Percentiles rank a stretch among this genome's conserved stretches.
Conservation (phyloP, 225 moss, liverwort and hornwort species). For the Straminergon stramineum region DNA sequence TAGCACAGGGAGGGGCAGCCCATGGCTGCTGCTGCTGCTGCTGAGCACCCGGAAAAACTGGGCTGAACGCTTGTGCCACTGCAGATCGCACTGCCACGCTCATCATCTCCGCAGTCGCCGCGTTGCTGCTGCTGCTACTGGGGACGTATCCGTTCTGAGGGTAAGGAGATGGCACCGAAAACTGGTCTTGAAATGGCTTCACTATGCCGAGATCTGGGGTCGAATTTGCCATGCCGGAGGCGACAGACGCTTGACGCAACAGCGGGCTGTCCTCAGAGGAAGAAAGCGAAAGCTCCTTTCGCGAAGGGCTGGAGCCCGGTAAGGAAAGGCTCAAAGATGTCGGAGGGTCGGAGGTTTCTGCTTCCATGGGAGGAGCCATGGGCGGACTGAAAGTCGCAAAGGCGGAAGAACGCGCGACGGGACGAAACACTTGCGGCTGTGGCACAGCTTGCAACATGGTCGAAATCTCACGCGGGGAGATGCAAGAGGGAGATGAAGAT, state of each 20-base stretch:
- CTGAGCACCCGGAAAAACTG: slow-evolving; percentile 20
- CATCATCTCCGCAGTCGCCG: slow-evolving; percentile 63
- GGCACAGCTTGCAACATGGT: slow-evolving; percentile 15
- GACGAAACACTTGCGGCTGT: slow-evolving; percentile 60
- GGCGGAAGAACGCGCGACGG: slow-evolving; percentile 68
- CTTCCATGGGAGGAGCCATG: neutral
- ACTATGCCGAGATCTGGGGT: slow-evolving; percentile 6
- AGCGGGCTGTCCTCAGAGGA: slow-evolving; percentile 12
- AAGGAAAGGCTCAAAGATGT: slow-evolving; percentile 78
- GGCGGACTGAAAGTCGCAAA: slow-evolving; percentile 53
- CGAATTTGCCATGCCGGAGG: neutral
- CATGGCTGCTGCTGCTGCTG: neutral
- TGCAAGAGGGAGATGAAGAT: slow-evolving; percentile 25
- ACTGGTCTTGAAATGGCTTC: slow-evolving; percentile 12
- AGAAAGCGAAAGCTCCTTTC: slow-evolving; percentile 14
- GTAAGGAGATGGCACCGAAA: neutral
- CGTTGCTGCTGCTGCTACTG: neutral
- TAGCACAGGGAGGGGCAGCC: neutral
- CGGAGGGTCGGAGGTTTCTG: slow-evolving; percentile 52
- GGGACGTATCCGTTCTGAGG: neutral
- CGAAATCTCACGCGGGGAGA: slow-evolving; percentile 41
- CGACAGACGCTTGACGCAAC: slow-evolving; percentile 2
- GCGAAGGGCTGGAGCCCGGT: slow-evolving; percentile 40
- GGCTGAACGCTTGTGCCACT: slow-evolving; percentile 62
- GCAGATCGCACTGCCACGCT: slow-evolving; percentile 68